A percentile compares a stretch with the other conserved stretches of the same genome.
Evolutionary conservation across 2,329 filamentous ascomycete species (phyloP).

Genomic region (Trichophyton verrucosum): DNA sequence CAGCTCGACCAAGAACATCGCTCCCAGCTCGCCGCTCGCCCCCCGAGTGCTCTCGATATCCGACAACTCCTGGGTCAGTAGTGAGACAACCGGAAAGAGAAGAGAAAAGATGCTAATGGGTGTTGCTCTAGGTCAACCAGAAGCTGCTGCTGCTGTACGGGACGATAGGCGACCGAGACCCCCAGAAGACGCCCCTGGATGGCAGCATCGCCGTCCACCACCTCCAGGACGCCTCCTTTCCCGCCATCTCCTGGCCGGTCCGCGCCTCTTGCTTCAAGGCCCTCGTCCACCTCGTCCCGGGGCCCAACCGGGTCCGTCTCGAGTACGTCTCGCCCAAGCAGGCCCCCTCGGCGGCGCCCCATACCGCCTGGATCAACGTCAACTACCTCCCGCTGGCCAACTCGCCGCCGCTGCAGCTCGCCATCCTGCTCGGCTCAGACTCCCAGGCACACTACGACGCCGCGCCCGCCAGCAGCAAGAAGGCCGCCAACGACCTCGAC

Average conservation of each 20-base stretch:
- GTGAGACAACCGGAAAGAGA: conserved; percentile 17
- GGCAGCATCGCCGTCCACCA: conserved; percentile 69
- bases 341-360: conserved; percentile 54
- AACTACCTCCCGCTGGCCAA: conserved; percentile 74
- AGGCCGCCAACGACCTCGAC: conserved; percentile 70
- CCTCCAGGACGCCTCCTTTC: conserved; percentile 66
- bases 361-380: conserved; percentile 67
- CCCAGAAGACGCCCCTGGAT: conserved; percentile 55
- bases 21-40: conserved; percentile 64
- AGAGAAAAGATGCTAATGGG: not conserved
- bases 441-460: conserved; percentile 78
- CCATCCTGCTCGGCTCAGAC: conserved; percentile 76
- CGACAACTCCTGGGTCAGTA: conserved; percentile 71
- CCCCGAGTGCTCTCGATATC: conserved; percentile 66
- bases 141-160: conserved; percentile 76
- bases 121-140: conserved; percentile 60
- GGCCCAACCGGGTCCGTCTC: conserved; percentile 75
- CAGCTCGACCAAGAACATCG: conserved; percentile 36
- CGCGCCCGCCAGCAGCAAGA: conserved; percentile 46
- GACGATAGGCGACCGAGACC: conserved; percentile 55
- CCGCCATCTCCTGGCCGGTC: conserved; percentile 74
- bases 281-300: conserved; percentile 77
- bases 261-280: conserved; percentile 84
- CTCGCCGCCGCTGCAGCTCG: conserved; percentile 75
- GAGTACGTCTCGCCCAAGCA: conserved; percentile 73